phyloP scores from a whole-genome alignment of 768 basidiomycete species.

The Rhizopogon rudus region DNA sequence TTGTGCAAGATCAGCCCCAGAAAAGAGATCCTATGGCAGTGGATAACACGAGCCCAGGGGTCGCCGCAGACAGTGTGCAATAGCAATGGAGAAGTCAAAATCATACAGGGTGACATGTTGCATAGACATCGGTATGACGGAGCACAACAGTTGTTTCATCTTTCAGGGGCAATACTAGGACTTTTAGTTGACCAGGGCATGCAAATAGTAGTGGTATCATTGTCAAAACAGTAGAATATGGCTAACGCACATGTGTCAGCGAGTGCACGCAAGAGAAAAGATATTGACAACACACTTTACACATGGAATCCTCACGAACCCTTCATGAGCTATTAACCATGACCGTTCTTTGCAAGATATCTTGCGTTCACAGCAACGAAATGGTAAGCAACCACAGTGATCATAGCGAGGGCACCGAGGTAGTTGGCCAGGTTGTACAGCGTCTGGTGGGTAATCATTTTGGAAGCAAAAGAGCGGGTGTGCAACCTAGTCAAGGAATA shows the following conservation, averaged over 20 bases:
- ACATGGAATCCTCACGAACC: background rate
- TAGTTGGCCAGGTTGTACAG: conserved; percentile 79
- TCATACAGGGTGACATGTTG: background rate
- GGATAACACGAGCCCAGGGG: background rate
- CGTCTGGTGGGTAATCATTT: conserved; percentile 79
- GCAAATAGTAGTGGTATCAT: background rate
- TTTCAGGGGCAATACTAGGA: background rate
- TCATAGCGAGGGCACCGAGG: conserved; percentile 81
- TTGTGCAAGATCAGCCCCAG: conserved; percentile 16
- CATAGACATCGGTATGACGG: background rate
- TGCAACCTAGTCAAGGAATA: background rate
- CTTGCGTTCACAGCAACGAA: conserved; percentile 82
- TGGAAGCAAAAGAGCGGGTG: conserved; percentile 6
- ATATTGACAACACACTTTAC: background rate
- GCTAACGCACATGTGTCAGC: background rate
- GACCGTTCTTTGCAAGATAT: conserved; percentile 28
- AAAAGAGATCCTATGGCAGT: conserved; percentile 8
- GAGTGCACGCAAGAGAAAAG: background rate
- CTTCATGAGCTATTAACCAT: conserved; percentile 9
- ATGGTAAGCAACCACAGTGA: conserved; percentile 87
- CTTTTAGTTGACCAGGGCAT: background rate
- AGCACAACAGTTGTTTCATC: background rate
- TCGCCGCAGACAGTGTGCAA: background rate
- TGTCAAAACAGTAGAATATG: background rate
- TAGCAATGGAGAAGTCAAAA: background rate